Conservation (phyloP, 345 rosid species). For the Tarenaya hassleriana region DNA sequence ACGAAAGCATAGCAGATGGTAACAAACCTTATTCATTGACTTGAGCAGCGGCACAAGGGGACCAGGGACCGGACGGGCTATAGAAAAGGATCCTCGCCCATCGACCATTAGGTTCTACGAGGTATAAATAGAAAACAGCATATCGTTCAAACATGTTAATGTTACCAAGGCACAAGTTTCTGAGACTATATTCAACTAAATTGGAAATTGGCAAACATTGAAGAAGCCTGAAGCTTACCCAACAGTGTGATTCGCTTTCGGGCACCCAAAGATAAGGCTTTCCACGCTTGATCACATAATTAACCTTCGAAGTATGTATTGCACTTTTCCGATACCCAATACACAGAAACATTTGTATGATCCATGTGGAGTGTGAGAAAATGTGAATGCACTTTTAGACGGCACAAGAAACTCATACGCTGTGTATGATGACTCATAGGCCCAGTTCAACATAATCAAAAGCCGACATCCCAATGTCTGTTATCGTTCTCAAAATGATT, state of each 20-base stretch:
- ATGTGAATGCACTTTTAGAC: neutral
- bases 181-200: neutral
- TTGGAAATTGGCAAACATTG: neutral
- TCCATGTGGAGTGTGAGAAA: neutral
- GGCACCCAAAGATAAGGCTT: constrained; percentile 82
- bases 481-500: neutral
- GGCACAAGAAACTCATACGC: neutral
- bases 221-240: constrained; percentile 38
- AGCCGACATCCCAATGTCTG: neutral
- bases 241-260: constrained; percentile 67
- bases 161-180: too few relatives aligned
- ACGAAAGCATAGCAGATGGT: constrained; percentile 5
- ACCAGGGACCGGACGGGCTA: constrained; percentile 64
- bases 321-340: constrained; percentile 28
- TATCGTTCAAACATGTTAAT: constrained; percentile 4
- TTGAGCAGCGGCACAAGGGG: constrained; percentile 51
- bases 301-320: constrained; percentile 69
- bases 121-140: constrained; percentile 1
- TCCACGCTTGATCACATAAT: constrained; percentile 64
- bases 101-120: constrained; percentile 71
- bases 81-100: constrained; percentile 72
- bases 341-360: neutral
- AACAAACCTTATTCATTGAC: constrained; percentile 56
- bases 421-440: neutral
- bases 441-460: neutral